These are phyloP conservation scores for Dendrocalamus latiflorus DNA, from an alignment of 202 grass and related monocot genomes.

Conservation along the genomic window DNA sequence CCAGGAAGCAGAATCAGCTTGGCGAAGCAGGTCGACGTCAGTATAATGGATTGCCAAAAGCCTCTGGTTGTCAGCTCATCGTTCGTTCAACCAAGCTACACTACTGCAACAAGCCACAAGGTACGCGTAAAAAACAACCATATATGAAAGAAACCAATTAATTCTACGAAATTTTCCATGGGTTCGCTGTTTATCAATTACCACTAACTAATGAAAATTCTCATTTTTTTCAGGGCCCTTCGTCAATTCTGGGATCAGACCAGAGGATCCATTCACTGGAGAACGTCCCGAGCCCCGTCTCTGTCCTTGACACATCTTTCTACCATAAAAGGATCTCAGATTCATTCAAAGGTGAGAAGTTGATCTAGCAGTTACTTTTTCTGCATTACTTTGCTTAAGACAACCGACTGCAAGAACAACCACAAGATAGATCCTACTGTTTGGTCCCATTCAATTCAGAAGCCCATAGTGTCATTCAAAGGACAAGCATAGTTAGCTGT, in stretches of 20 bases:
- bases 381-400: constrained; percentile 4
- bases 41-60: constrained; percentile 28
- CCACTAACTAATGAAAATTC: not conserved
- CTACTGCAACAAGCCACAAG: constrained; percentile 37
- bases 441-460: constrained; percentile 40
- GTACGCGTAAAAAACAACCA: constrained; percentile 28
- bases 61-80: constrained; percentile 23
- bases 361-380: constrained; percentile 2
- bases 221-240: constrained; percentile 33
- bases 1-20: constrained; percentile 30
- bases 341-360: constrained; percentile 69
- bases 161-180: not conserved
- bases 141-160: not conserved
- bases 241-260: constrained; percentile 19
- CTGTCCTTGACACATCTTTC: constrained; percentile 77
- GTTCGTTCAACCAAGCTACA: constrained; percentile 30
- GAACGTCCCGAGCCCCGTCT: constrained; percentile 60
- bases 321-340: constrained; percentile 68
- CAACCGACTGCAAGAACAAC: constrained; percentile 28
- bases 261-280: constrained; percentile 43
- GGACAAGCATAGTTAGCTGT: constrained; percentile 76
- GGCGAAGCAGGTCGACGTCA: constrained; percentile 44
- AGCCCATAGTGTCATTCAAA: constrained; percentile 48
- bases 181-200: not conserved
- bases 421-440: constrained; percentile 22